Percentiles rank a stretch among this genome's conserved stretches.
Evolutionary conservation across 441 rosid genomes (phyloP).

Genomic region (Aquilaria agallochum): DNA sequence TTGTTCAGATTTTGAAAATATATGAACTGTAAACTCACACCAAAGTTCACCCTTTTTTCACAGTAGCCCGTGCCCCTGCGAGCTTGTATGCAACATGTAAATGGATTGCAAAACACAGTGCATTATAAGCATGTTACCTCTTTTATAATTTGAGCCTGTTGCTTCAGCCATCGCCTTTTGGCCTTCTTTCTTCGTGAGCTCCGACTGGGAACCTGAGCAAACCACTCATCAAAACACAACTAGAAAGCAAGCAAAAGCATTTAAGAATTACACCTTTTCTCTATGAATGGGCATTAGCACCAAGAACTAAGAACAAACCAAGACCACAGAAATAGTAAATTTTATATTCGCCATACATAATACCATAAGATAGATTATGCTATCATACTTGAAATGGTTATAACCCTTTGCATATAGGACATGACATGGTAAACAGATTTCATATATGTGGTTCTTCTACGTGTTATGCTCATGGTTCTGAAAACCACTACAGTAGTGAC

Average conservation of each 20-base stretch:
- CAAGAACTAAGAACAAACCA: no score
- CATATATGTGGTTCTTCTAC: no score
- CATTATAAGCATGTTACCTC: conserved; percentile 10
- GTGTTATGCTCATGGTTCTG: no score
- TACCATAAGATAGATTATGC: no score
- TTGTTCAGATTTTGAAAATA: neutral
- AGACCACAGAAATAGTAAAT: no score
- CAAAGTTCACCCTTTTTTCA: neutral
- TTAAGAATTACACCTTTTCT: conserved; percentile 4
- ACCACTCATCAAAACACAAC: conserved; percentile 16
- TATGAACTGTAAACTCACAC: neutral
- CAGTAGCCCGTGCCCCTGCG: neutral
- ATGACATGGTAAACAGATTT: no score
- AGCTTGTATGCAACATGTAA: conserved; percentile 10
- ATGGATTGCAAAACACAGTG: conserved; percentile 5
- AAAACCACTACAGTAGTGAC: no score
- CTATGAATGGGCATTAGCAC: no score
- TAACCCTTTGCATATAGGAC: no score
- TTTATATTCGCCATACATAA: no score
- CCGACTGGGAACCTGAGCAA: conserved; percentile 64
- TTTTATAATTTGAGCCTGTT: conserved; percentile 51
- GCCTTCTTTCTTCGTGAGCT: conserved; percentile 92
- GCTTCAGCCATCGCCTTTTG: conserved; percentile 72
- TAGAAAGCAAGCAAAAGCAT: conserved; percentile 13
- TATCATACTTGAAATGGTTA: no score